Base-by-base conservation (phyloP, 1,284 basidiomycete genomes). In the Heterobasidion occidentale region DNA sequence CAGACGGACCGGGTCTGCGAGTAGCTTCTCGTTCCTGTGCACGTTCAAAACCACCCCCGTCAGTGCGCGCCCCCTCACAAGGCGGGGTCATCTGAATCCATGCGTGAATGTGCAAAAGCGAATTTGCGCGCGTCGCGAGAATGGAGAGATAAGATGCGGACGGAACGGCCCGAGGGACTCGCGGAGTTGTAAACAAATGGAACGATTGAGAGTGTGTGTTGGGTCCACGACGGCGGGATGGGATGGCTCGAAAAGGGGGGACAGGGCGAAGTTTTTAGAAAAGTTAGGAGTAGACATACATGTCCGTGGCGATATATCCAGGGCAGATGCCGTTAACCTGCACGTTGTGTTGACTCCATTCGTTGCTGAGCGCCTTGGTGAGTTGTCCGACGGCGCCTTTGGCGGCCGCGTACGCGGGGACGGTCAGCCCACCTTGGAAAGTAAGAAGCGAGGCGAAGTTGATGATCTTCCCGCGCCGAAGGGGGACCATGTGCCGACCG, bases 271-370 rank as follows among this genome's bases (percentile, higher is more conserved):
- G 49, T 51, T 34, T 49, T 33, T 20, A n/a, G 20, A 11, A 19
- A 53, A 44, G 17, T 20, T 11, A 20, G 7, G 49, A 55, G 54
- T 20, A 38, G 9, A 75, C 81, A 72, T 70, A 88, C 83, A 92
- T 92, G 67, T 95, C 92, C 38, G 94, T 95, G n/a, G 83, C 81
- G 64, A 96, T 88, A 72, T 97, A 95, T 20, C 94, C 94, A 27
- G 94, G 94, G 52, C 89, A 89, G 62, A 98, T 93, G 52, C 80
- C 90, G 69, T 95, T 94, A 51, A 96, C 92, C 68, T 94, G 90
- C 57, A 97, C 83, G 62, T 92, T 93, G 67, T 92, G 84, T 63
- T 81, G 78, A 47, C 81, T 78, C 88, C 88, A 91, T 62, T 89
- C 88, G 63, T 86, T 88, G 63, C 79, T 78, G 58, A 89, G 74